Percentiles rank a stretch among this genome's conserved stretches.
These are phyloP conservation scores for Acidomyces sp. DNA, from an alignment of 495 filamentous ascomycete genomes.

Conservation along the genomic window DNA sequence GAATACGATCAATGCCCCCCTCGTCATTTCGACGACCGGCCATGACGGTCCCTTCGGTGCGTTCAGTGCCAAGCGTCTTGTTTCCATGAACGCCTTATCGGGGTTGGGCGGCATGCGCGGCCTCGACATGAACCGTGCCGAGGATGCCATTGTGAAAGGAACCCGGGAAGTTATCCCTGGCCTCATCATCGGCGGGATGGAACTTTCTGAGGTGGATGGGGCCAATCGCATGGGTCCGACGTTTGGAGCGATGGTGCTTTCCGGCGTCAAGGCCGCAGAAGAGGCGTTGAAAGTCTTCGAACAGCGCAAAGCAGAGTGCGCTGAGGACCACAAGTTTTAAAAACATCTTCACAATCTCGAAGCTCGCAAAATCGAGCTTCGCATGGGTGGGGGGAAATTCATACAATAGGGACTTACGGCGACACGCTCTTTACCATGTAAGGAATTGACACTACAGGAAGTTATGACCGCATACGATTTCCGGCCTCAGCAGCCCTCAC, in stretches of 20 bases:
- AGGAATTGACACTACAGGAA: too few species aligned
- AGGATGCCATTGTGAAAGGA: slow-evolving; percentile 82
- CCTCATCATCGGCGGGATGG: slow-evolving; percentile 86
- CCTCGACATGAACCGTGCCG: slow-evolving; percentile 76
- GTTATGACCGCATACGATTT: too few species aligned
- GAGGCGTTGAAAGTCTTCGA: slow-evolving; percentile 68
- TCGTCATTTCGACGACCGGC: slow-evolving; percentile 76
- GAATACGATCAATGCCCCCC: slow-evolving; percentile 82
- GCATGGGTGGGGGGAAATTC: too few species aligned
- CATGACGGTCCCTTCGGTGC: slow-evolving; percentile 87
- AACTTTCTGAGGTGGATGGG: slow-evolving; percentile 74
- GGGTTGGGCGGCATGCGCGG: slow-evolving; percentile 83
- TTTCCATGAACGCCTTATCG: slow-evolving; percentile 66
- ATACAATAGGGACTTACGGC: too few species aligned
- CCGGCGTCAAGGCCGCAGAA: slow-evolving; percentile 79
- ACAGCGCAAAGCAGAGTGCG: slow-evolving; percentile 42
- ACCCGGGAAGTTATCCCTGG: slow-evolving; percentile 78
- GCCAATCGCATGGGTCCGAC: slow-evolving; percentile 66
- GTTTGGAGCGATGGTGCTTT: slow-evolving; percentile 72
- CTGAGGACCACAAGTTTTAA: slow-evolving; percentile 7
- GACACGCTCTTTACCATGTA: too few species aligned
- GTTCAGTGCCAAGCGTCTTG: slow-evolving; percentile 73
- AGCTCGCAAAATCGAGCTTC: too few species aligned
- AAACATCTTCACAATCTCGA: too few species aligned
- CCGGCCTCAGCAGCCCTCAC: too few species aligned